These are phyloP conservation scores for Antarctomyces pellizariae DNA, from an alignment of 495 filamentous ascomycete species.

Conservation along the genomic window DNA sequence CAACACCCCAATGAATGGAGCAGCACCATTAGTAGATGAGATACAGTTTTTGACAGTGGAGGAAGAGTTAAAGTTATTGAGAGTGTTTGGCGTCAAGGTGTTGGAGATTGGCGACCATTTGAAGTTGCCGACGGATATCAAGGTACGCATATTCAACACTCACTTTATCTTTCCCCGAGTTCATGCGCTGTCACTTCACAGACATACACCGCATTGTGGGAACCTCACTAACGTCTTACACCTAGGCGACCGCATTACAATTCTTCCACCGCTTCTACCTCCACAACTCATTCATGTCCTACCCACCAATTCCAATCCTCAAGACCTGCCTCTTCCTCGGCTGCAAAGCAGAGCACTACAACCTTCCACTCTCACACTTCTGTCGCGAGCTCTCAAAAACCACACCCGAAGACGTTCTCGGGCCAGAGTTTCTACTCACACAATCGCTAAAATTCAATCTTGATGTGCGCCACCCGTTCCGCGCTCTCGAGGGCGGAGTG, in stretches of 20 bases:
- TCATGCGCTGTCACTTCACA: not conserved
- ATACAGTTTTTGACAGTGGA: conserved; percentile 55
- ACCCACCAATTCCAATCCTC: conserved; percentile 70
- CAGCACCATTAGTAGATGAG: too few relatives aligned
- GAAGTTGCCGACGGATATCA: conserved; percentile 56
- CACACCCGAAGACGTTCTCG: conserved; percentile 54
- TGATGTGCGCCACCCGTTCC: conserved; percentile 77
- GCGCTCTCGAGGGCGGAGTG: conserved; percentile 59
- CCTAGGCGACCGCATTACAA: conserved; percentile 65
- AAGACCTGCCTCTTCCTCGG: conserved; percentile 75
- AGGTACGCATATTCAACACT: conserved; percentile 22
- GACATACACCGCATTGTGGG: not conserved
- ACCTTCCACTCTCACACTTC: conserved; percentile 40
- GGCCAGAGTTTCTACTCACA: conserved; percentile 74
- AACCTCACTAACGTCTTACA: not conserved
- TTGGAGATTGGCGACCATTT: conserved; percentile 54
- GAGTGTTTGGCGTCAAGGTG: conserved; percentile 52
- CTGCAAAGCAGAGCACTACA: conserved; percentile 72
- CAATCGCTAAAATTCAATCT: conserved; percentile 88
- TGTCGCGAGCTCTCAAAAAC: conserved; percentile 33
- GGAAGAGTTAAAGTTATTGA: conserved; percentile 64
- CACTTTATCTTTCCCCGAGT: not conserved
- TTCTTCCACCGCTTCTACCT: conserved; percentile 90
- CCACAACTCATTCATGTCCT: conserved; percentile 83
- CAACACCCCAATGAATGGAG: conserved; percentile 13